Conservation (phyloP, 257 asterid species). For the Paulownia fortunei region DNA sequence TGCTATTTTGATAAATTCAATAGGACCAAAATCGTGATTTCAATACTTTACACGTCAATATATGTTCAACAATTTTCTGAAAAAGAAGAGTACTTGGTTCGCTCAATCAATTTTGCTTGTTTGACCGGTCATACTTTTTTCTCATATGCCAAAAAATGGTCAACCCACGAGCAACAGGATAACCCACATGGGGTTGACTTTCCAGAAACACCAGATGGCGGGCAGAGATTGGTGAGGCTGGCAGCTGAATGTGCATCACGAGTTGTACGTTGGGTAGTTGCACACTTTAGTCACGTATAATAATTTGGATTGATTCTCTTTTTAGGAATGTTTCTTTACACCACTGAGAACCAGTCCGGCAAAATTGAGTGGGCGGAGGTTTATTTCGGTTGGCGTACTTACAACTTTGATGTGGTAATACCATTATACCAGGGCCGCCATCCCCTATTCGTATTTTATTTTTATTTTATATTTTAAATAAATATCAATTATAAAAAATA, state of each 20-base stretch:
- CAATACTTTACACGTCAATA: too few relatives aligned
- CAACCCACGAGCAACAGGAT: slow-evolving; percentile 7
- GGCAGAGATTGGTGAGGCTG: background rate
- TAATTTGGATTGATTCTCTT: too few relatives aligned
- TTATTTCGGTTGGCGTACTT: background rate
- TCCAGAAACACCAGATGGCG: slow-evolving; percentile 16
- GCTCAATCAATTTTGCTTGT: background rate
- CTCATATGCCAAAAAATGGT: background rate
- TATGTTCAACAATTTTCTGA: too few relatives aligned
- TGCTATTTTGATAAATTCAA: too few relatives aligned
- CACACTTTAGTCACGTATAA: too few relatives aligned
- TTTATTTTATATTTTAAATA: too few relatives aligned
- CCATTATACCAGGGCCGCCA: too few relatives aligned
- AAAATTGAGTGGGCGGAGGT: slow-evolving; percentile 1
- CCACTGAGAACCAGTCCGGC: too few relatives aligned
- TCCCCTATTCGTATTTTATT: too few relatives aligned
- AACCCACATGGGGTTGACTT: slow-evolving; percentile 14
- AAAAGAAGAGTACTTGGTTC: background rate
- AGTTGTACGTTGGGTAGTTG: background rate
- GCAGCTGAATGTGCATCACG: background rate
- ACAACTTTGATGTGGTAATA: too few relatives aligned
- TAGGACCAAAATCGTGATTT: too few relatives aligned
- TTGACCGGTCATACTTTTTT: background rate
- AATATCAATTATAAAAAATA: too few relatives aligned
- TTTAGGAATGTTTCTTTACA: background rate